Base-by-base conservation (phyloP, 495 filamentous ascomycete genomes). In the Aspergillus diversus region DNA sequence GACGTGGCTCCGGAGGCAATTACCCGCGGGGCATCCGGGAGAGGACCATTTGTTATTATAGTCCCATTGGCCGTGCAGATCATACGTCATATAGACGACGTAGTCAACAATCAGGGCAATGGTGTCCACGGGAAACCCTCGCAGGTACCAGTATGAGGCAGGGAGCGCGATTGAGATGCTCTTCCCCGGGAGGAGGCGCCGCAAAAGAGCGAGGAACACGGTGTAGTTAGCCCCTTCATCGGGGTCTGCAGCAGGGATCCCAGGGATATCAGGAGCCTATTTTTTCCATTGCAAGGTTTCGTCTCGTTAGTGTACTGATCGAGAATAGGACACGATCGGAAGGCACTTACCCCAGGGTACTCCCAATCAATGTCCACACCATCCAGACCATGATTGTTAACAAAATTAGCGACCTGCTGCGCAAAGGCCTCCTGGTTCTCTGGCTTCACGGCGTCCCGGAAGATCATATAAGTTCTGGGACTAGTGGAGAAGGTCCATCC, bases 401-500 rank as follows among this genome's bases (percentile, higher is more conserved):
- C 27, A 48, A 81, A 80, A 7, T 63, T n/a, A 7, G 62, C 67
- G 16, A 82, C 43, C 57, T 80, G 82, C 0, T n/a, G 66, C 2
- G 60, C 69, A 7, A 83, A 68, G 0, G 59, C 73, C 0, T 63
- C 55, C 0, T 75, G 71, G 42, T 83, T 80, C 0, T 39, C 76
- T n/a, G 59, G 11, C 15, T 57, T 54, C 70, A 49, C 5, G 39
- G 8, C 21, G 49, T 79, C 58, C 1, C 81, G 73, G 60, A 82
- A 75, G 33, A 80, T 73, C 7, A 56, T 39, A 52, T 70, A 81
- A 1, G 78, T 77, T 5, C 39, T 55, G 0, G 64, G 60, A 13
- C 69, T 62, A 0, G 78, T 81, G 0, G 73, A 80, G 58, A 79
- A 81, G 2, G 53, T 65, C 81, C 81, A 84, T 3, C 83, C 81